phyloP scores from a whole-genome alignment of 192 early-diverging fungal genomes.

The Phycomyces nitens region DNA sequence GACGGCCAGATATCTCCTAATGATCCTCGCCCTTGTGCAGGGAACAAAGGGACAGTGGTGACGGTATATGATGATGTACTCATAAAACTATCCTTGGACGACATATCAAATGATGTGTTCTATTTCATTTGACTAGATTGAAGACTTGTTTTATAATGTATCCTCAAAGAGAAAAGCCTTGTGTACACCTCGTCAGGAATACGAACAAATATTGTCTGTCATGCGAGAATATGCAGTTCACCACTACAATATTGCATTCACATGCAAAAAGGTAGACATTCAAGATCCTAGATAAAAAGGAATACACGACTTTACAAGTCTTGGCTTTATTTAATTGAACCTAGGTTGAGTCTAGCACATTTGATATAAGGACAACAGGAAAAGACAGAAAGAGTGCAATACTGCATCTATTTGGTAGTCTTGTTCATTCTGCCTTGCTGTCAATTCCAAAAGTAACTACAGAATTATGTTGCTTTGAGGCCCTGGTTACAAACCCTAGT shows the following conservation, averaged over 20 bases:
- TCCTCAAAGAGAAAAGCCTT: constrained; percentile 2
- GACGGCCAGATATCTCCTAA: background rate
- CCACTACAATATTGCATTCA: background rate
- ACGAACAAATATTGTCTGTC: background rate
- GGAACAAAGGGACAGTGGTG: background rate
- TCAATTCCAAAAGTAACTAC: background rate
- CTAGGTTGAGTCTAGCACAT: background rate
- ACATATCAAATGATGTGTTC: no score
- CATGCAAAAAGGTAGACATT: background rate
- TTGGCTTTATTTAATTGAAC: background rate
- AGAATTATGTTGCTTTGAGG: background rate
- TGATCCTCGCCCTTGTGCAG: constrained; percentile 3
- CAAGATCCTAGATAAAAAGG: no score
- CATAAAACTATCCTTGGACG: background rate
- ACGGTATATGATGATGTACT: background rate
- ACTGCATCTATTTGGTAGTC: background rate
- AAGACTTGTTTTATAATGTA: constrained; percentile 8
- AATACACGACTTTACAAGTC: no score
- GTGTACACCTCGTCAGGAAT: background rate
- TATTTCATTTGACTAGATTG: background rate
- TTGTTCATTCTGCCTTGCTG: background rate
- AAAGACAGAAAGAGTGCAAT: background rate
- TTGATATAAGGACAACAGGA: background rate
- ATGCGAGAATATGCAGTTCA: constrained; percentile 11
- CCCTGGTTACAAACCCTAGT: background rate